phyloP scores from a whole-genome alignment of 2,329 filamentous ascomycete genomes.

The Trichoderma sp. region DNA sequence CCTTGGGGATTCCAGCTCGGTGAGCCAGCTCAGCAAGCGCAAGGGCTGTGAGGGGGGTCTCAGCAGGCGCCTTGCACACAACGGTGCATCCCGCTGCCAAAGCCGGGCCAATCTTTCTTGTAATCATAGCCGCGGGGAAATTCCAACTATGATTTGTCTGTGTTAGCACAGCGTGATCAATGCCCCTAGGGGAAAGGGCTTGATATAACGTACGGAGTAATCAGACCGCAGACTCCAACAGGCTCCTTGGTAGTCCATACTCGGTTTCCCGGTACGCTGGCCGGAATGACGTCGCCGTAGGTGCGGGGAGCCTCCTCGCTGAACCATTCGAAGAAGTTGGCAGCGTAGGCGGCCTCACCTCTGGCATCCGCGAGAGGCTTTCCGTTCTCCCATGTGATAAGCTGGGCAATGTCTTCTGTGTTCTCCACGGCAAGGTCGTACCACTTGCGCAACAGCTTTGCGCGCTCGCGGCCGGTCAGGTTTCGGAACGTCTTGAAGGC shows the following conservation, averaged over 20 bases:
- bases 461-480: conserved; percentile 73
- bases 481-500: conserved; percentile 74
- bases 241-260: conserved; percentile 29
- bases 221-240: conserved; percentile 51
- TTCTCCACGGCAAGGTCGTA: conserved; percentile 80
- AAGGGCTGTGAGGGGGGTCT: conserved; percentile 90
- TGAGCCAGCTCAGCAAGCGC: conserved; percentile 85
- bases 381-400: conserved; percentile 90
- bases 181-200: too few species aligned
- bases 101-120: conserved; percentile 70
- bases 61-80: conserved; percentile 86
- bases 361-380: conserved; percentile 78
- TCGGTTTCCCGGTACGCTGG: conserved; percentile 60
- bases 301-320: conserved; percentile 74
- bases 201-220: conserved; percentile 68
- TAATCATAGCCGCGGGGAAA: conserved; percentile 79
- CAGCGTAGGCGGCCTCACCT: conserved; percentile 73
- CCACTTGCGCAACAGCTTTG: conserved; percentile 77
- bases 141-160: conserved; percentile 77
- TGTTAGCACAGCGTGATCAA: background rate
- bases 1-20: conserved; percentile 85
- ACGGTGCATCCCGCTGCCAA: conserved; percentile 95
- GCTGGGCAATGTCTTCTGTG: conserved; percentile 75
- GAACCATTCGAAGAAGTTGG: conserved; percentile 81
- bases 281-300: conserved; percentile 76